phyloP scores from a whole-genome alignment of 768 basidiomycete species.

The Astraeus odoratus region DNA sequence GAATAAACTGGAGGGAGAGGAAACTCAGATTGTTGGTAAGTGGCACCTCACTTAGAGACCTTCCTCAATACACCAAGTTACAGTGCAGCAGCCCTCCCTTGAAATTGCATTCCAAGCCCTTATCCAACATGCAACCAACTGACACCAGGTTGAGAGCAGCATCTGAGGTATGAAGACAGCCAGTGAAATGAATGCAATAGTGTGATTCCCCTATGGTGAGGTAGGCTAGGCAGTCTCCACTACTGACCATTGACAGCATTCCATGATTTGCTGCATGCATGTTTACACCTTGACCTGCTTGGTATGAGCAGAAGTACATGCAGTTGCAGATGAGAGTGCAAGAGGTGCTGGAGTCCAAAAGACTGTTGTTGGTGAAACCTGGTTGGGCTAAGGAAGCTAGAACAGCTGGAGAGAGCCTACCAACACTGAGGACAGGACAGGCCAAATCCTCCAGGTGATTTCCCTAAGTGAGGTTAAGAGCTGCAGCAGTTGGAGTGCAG shows the following conservation, averaged over 20 bases:
- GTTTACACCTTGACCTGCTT: background rate
- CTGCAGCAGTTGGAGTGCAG: no score
- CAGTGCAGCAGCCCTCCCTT: background rate
- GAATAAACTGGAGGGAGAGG: background rate
- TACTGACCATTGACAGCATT: background rate
- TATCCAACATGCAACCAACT: background rate
- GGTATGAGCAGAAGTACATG: background rate
- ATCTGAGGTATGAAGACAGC: slow-evolving; percentile 1
- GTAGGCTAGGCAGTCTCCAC: no score
- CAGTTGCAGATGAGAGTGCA: background rate
- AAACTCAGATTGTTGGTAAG: background rate
- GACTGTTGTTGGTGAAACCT: background rate
- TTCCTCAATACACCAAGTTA: background rate
- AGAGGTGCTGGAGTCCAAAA: background rate
- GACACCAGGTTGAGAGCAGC: slow-evolving; percentile 2
- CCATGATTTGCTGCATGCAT: background rate
- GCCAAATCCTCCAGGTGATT: no score
- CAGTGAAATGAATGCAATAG: background rate
- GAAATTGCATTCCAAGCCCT: background rate
- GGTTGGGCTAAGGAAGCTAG: no score
- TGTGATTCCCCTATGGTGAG: no score
- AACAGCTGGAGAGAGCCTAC: no score
- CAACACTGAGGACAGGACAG: no score
- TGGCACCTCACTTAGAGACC: background rate
- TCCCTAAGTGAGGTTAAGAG: no score